Evolutionary conservation across 495 filamentous ascomycete species (phyloP), one percentile per base, ranked within the genome.

Genomic region (Podospora pseudocomata): DNA sequence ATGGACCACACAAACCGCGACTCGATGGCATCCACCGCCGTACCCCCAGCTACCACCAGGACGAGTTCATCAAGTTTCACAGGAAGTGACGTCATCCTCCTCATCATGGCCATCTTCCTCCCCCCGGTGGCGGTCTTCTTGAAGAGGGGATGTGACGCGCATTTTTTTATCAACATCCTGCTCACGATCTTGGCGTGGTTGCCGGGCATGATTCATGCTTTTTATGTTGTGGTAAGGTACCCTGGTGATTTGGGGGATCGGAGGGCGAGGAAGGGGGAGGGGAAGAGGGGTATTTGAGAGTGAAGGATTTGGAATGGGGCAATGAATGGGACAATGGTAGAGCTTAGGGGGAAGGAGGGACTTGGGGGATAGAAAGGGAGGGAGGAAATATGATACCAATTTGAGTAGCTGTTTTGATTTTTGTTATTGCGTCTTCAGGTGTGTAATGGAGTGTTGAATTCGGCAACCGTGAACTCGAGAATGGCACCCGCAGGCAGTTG

Each of bases 91-190:
- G 18, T 63, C 28, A 11, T 63, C 32, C 71, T 75, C 59, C 71
- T 71, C 67, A 39, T 68, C 54, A 67, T 95, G 81, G 90, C 92
- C 82, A 83, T 96, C 82, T 80, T 96, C 83, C 84, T 96, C 63
- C 94, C 94, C 54, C 94, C 94, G 70, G 84, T 96, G 44, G 92
- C 92, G 79, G 94, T 96, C 77, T 96, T 97, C 86, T 87, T 96
- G 67, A 91, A 95, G 84, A 88, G 89, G 54, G 93, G 93, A 76
- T 93, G 91, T 81, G 86, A 87, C 77, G 86, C 87, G 74, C 91
- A 96, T 74, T 82, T 97, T 70, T 80, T 91, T 73, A 93, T 97
- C 86, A 96, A 95, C 84, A 88, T 96, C 81, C 84, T 90, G 71
- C 82, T 97, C 76, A 95, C 92, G 61, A 87, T 94, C 72, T 85